A percentile compares a stretch with the other conserved stretches of the same genome.
Conservation (phyloP, 1,284 basidiomycete species). For the Apiotrichum akiyoshidainum region DNA sequence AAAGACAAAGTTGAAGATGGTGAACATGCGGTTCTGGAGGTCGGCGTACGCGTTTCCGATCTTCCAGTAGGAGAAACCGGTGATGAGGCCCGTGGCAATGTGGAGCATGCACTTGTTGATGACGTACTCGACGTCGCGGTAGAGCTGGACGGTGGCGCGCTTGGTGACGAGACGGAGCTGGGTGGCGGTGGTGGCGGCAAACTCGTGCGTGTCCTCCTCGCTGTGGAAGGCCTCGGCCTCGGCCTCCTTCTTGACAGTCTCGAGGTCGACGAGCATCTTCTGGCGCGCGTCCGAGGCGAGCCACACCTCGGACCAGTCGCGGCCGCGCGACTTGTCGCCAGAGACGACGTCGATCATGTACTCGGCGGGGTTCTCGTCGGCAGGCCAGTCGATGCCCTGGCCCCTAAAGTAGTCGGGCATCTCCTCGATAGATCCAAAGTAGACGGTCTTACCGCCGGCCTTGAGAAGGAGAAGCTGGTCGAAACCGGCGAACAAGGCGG, state of each 20-base stretch:
- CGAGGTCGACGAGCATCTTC: constrained; percentile 49
- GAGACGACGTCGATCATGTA: constrained; percentile 49
- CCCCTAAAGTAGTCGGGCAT: constrained; percentile 55
- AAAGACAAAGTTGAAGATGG: constrained; percentile 47
- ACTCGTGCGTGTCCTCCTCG: constrained; percentile 36
- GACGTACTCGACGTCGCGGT: constrained; percentile 46
- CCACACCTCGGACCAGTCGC: constrained; percentile 73
- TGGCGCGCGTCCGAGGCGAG: constrained; percentile 52
- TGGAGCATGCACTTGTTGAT: constrained; percentile 46
- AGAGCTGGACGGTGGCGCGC: constrained; percentile 39
- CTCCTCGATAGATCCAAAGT: constrained; percentile 56
- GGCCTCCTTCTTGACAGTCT: constrained; percentile 35
- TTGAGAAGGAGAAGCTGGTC: constrained; percentile 63
- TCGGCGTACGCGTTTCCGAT: constrained; percentile 29
- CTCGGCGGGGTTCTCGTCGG: constrained; percentile 56
- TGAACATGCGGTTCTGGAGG: constrained; percentile 20
- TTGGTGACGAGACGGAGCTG: constrained; percentile 39
- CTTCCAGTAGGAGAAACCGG: constrained; percentile 47
- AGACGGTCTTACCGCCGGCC: constrained; percentile 55
- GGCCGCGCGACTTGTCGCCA: constrained; percentile 46
- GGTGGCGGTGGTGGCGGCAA: constrained; percentile 35
- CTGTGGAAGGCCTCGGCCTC: background rate
- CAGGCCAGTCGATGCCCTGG: constrained; percentile 39
- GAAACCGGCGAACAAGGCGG: constrained; percentile 64
- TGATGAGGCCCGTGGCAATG: constrained; percentile 39